Conservation (phyloP, 169 alveolate species). For the Babesia bovis region DNA sequence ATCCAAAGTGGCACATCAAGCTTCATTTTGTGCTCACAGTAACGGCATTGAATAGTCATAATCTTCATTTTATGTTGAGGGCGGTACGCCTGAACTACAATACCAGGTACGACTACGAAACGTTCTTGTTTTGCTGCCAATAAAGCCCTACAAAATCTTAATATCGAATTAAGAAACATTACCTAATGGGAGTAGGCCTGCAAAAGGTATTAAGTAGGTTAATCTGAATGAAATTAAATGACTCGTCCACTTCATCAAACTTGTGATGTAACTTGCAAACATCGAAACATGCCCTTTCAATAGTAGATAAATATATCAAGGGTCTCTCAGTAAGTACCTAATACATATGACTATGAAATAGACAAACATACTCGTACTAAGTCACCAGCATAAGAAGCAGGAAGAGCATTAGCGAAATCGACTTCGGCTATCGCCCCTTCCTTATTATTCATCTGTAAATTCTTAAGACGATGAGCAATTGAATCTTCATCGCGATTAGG, state of each 20-base stretch:
- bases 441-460: conserved; percentile 29
- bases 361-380: conserved; percentile 64
- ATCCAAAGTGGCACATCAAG: conserved; percentile 88
- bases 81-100: conserved; percentile 91
- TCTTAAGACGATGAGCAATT: conserved; percentile 41
- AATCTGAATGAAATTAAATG: conserved; percentile 71
- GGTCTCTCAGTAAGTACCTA: conserved; percentile 77
- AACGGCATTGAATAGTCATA: conserved; percentile 85
- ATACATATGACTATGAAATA: conserved; percentile 21
- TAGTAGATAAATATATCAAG: conserved; percentile 71
- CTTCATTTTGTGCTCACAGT: conserved; percentile 88
- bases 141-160: conserved; percentile 22
- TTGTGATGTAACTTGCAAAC: conserved; percentile 75
- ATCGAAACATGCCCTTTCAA: conserved; percentile 75
- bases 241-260: conserved; percentile 71
- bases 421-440: conserved; percentile 10
- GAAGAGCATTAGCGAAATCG: conserved; percentile 34
- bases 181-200: conserved; percentile 77
- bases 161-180: neutral
- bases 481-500: conserved; percentile 70
- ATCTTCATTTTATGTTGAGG: conserved; percentile 85
- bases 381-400: conserved; percentile 71
- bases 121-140: conserved; percentile 83
- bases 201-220: conserved; percentile 74
- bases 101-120: conserved; percentile 93